Evolutionary conservation across 164 flowering plant genomes (phyloP).

Genomic region (Malania oleifera): DNA sequence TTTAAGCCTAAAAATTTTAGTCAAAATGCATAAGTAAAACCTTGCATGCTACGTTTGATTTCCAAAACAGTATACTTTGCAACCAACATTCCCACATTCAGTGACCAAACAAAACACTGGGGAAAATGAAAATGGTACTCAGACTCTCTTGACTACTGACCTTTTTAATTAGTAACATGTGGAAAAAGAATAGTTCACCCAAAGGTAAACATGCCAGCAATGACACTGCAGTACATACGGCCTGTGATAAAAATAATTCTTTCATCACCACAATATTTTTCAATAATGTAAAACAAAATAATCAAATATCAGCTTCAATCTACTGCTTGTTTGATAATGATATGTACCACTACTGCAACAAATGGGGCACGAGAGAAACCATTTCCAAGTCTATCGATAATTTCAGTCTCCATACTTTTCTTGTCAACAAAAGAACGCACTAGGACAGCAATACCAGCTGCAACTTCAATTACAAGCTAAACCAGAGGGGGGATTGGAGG

Average conservation of each 20-base stretch:
- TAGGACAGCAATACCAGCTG: slow-evolving; percentile 84
- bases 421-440: slow-evolving; percentile 83
- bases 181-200: slow-evolving; percentile 96
- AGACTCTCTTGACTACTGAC: slow-evolving; percentile 26
- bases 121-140: neutral
- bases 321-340: neutral
- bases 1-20: too few relatives aligned
- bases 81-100: neutral
- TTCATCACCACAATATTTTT: neutral
- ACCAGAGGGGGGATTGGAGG: slow-evolving; percentile 9
- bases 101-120: neutral
- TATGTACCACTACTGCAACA: slow-evolving; percentile 85
- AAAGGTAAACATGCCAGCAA: slow-evolving; percentile 81
- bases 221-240: slow-evolving; percentile 80
- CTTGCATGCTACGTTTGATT: too few relatives aligned
- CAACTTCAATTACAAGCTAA: slow-evolving; percentile 82
- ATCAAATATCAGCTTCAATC: slow-evolving; percentile 4
- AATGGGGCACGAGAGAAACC: slow-evolving; percentile 92
- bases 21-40: too few relatives aligned
- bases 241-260: slow-evolving; percentile 37
- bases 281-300: neutral
- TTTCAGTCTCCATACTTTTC: slow-evolving; percentile 65
- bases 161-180: slow-evolving; percentile 89
- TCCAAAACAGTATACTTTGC: neutral
- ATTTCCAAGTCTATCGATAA: slow-evolving; percentile 83